Evolutionary conservation across 352 stramenopile species (phyloP).

Genomic region (Globisporangium abappressorium): DNA sequence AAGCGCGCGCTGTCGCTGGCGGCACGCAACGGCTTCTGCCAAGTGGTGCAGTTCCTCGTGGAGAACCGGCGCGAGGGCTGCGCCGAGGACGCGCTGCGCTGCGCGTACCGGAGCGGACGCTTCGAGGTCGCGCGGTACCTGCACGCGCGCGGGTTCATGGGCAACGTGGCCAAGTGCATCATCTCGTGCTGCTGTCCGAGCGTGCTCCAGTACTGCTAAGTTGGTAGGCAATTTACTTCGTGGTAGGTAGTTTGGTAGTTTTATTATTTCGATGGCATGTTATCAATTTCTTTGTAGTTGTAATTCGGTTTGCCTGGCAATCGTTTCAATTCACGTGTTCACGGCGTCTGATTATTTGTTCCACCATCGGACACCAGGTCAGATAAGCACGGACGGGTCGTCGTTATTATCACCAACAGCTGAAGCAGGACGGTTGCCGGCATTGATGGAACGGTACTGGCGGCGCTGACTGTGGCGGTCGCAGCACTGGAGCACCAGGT

Average conservation of each 20-base stretch:
- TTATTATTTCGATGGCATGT: constrained; percentile 7
- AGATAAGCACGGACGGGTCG: constrained; percentile 4
- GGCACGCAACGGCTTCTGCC: constrained; percentile 1
- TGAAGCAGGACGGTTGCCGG: neutral
- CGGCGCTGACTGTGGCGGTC: neutral
- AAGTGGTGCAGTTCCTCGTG: constrained; percentile 12
- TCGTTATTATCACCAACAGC: neutral
- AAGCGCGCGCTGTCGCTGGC: constrained; percentile 8
- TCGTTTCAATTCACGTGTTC: neutral
- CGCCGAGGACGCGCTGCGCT: constrained; percentile 5
- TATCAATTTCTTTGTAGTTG: neutral
- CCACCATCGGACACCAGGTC: neutral
- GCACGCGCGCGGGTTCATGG: constrained; percentile 14
- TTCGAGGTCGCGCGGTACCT: constrained; percentile 17
- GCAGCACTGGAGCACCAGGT: constrained; percentile 3
- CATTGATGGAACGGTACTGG: constrained; percentile 3
- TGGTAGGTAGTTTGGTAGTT: neutral
- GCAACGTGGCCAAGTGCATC: constrained; percentile 14
- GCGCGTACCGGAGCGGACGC: constrained; percentile 8
- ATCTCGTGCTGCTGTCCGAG: constrained; percentile 17
- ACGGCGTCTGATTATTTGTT: too few relatives aligned
- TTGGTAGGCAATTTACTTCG: neutral
- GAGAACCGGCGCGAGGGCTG: constrained; percentile 15
- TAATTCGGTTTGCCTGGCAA: neutral
- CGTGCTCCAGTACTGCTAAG: constrained; percentile 2